Evolutionary conservation across 176 grass and related monocot genomes (phyloP).

Genomic region (Pharus latifolius): DNA sequence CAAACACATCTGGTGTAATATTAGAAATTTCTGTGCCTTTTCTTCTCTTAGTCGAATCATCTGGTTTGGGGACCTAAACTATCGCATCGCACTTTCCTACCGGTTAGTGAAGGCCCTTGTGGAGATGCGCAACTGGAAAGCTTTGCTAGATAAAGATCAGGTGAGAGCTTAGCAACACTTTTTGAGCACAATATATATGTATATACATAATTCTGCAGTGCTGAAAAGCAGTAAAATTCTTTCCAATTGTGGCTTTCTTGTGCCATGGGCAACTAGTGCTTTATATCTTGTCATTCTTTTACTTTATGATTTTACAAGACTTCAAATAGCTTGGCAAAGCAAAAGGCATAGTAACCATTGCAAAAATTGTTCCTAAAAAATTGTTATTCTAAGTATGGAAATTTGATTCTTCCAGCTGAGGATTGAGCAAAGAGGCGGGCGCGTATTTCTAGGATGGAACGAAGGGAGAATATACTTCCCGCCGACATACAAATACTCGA

Average conservation of each 20-base stretch:
- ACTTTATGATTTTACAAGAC: slow-evolving; percentile 5
- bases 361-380: too few relatives aligned
- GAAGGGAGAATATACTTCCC: slow-evolving; percentile 95
- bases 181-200: background rate
- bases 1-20: background rate
- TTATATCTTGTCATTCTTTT: slow-evolving; percentile 27
- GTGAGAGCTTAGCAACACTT: slow-evolving; percentile 6
- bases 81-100: slow-evolving; percentile 81
- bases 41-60: slow-evolving; percentile 48
- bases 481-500: slow-evolving; percentile 89
- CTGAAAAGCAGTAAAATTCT: background rate
- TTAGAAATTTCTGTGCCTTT: background rate
- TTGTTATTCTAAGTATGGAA: background rate
- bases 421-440: slow-evolving; percentile 61
- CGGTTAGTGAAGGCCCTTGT: slow-evolving; percentile 79
- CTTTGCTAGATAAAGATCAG: slow-evolving; percentile 91
- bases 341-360: background rate
- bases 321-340: background rate
- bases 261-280: slow-evolving; percentile 12
- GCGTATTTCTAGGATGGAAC: slow-evolving; percentile 66
- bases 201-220: background rate
- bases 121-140: slow-evolving; percentile 95
- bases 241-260: slow-evolving; percentile 28
- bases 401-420: slow-evolving; percentile 43
- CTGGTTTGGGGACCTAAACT: slow-evolving; percentile 87